phyloP scores from a whole-genome alignment of 2,329 filamentous ascomycete species.

The Cadophora luteo-olivacea region DNA sequence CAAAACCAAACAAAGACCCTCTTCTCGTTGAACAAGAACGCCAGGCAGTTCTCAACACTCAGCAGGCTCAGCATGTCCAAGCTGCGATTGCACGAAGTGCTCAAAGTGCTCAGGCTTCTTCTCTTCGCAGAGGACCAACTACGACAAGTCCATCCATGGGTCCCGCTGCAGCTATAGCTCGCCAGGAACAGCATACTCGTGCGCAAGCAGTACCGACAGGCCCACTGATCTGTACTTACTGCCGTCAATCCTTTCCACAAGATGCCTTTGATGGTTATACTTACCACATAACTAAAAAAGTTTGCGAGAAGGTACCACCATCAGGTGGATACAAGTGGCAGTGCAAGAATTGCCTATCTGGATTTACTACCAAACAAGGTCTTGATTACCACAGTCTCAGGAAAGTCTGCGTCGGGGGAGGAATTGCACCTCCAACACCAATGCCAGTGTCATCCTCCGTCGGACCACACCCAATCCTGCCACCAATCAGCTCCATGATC shows the following conservation, averaged over 20 bases:
- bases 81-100: conserved; percentile 11
- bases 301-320: conserved; percentile 29
- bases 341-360: conserved; percentile 32
- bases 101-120: conserved; percentile 16
- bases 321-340: conserved; percentile 30
- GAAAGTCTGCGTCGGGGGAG: conserved; percentile 21
- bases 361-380: conserved; percentile 38
- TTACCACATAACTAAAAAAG: conserved; percentile 30
- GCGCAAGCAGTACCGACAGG: background rate
- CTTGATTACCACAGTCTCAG: conserved; percentile 33
- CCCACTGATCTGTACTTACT: conserved; percentile 12
- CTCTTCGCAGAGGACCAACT: background rate
- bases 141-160: background rate
- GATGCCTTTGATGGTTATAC: conserved; percentile 18
- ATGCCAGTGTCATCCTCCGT: background rate
- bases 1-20: conserved; percentile 13
- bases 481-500: background rate
- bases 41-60: conserved; percentile 12
- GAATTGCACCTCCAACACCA: conserved; percentile 14
- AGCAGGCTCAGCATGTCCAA: conserved; percentile 16
- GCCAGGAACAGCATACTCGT: conserved; percentile 9
- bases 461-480: background rate
- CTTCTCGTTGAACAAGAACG: conserved; percentile 19
- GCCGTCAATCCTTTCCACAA: conserved; percentile 6
- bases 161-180: conserved; percentile 5